Evolutionary conservation across 495 filamentous ascomycete species (phyloP).

Genomic region (Tuber melanosporum): DNA sequence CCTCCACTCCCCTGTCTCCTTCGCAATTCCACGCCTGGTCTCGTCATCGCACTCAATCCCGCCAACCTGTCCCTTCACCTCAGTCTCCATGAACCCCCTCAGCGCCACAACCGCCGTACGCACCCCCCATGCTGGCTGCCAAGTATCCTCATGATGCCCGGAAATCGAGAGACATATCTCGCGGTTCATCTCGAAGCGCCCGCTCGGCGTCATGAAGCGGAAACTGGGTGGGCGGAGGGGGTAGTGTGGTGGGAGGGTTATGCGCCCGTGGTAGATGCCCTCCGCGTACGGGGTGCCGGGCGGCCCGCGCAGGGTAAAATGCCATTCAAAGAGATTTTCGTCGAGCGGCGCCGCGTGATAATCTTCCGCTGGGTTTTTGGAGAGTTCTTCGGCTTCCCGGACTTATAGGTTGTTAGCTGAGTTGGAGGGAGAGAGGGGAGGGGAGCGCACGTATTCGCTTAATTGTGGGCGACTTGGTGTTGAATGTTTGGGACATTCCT

Average conservation of each 20-base stretch:
- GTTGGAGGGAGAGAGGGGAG: conserved; percentile 13
- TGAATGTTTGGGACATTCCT: conserved; percentile 37
- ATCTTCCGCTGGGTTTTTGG: conserved; percentile 67
- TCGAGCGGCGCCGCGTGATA: conserved; percentile 77
- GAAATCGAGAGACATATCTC: conserved; percentile 93
- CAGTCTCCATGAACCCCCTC: conserved; percentile 67
- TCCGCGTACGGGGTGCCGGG: conserved; percentile 69
- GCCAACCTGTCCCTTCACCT: conserved; percentile 72
- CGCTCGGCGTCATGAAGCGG: conserved; percentile 86
- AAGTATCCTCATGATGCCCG: conserved; percentile 94
- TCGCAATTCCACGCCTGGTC: conserved; percentile 60
- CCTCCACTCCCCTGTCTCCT: conserved; percentile 54
- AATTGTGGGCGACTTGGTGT: conserved; percentile 67
- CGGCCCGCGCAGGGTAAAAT: conserved; percentile 93
- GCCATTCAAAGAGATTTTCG: conserved; percentile 93
- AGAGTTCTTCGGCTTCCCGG: conserved; percentile 80
- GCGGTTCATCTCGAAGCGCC: conserved; percentile 91
- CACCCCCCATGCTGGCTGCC: conserved; percentile 97
- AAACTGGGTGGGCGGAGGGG: conserved; percentile 85
- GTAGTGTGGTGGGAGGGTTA: conserved; percentile 79
- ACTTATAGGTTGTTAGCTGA: conserved; percentile 50
- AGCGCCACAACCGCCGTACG: conserved; percentile 68
- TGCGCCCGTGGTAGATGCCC: conserved; percentile 93
- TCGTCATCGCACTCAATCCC: conserved; percentile 67
- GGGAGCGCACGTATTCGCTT: conserved; percentile 60